Evolutionary conservation across 2,329 filamentous ascomycete species (phyloP), one percentile per base, ranked within the genome.

Genomic region (Aspergillus hortae): DNA sequence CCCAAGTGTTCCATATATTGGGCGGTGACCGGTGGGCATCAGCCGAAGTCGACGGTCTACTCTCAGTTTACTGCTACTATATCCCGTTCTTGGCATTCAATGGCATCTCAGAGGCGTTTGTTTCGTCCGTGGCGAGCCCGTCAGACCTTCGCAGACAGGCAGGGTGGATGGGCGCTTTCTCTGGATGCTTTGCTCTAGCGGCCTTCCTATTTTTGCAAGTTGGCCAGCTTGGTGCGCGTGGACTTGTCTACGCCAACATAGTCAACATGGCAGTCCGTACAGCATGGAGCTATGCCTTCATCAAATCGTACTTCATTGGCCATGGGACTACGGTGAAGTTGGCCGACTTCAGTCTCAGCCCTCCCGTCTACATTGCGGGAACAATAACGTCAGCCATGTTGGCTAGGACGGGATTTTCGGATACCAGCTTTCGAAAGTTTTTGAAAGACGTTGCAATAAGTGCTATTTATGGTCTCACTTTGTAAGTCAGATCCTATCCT

Each of bases 21-120:
- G 89, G 92, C 0, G 92, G 92, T 1, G 76, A 79, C 0, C 82
- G 80, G 51, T 99, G 94, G 94, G 79, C 84, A 0, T 78, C 77
- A 3, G 85, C 87, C 0, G 87, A 87, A 41, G 90, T 92, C 1
- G 86, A 86, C 5, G 71, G 80, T 7, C 86, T 94, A 3, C 79
- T 99, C 6, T 84, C 86, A 0, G 81, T 80, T 0, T 99, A 96
- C 71, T 92, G 90, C 74, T 91, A 90, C 70, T 97, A 96, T 74
- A 89, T 99, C 53, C 94, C 94, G 0, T 84, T 97, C 23, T 80
- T 97, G 4, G 94, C 92, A 3, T 75, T 95, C 62, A 99, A 99
- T 65, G 94, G 94, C 47, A 83, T 97, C 19, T 84, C 88, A 1
- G 94, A 99, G 73, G 90, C 91, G 0, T 97, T 99, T 62, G 92